Base-by-base conservation (phyloP, 2,329 filamentous ascomycete genomes). In the Nigrospora osmanthi region DNA sequence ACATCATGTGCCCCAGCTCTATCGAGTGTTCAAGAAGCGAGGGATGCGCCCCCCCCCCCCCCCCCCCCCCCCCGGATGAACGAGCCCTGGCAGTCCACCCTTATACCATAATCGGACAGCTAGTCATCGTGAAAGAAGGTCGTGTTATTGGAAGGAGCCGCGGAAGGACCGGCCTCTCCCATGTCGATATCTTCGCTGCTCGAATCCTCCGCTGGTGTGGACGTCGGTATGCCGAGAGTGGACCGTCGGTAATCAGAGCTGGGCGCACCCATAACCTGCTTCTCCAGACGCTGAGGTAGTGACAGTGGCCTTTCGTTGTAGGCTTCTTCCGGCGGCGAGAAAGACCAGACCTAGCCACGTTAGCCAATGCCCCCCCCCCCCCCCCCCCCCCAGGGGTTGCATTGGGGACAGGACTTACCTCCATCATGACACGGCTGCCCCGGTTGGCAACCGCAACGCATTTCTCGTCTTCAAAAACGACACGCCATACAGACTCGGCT, bases 391-490 rank as follows among this genome's bases (percentile, higher is more conserved):
- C 23, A 10, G 6, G 30, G 12, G 19, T 19, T 16, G 13, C 11
- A 28, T 15, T 12, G 14, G 17, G 14, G 31, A 5, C 6, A 17
- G 40, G 64, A 30, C 83, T 70, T 69, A 94, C 91, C 83, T 98
- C 93, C 93, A 98, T 98, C 50, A 97, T 86, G 0, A 94, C 97
- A 50, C 90, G 82, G 45, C 83, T 84, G 43, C 81, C 81, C 48
- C 91, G 79, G 56, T 89, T 85, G 10, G 93, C 93, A 75, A 98
- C 87, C 31, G 95, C 91, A 30, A 98, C 91, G 47, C 91, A 95
- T 65, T 96, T 97, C 66, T 98, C 93, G 53, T 95, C 91, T 61
- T 98, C 93, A 62, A 98, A 98, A 0, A 94, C 93, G 32, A 98
- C 91, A 48, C 93, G 80, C 93, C 93, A 98, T 0, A 98, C 93